Base-by-base conservation (phyloP, 2,329 filamentous ascomycete genomes). In the Didymella glomerata region DNA sequence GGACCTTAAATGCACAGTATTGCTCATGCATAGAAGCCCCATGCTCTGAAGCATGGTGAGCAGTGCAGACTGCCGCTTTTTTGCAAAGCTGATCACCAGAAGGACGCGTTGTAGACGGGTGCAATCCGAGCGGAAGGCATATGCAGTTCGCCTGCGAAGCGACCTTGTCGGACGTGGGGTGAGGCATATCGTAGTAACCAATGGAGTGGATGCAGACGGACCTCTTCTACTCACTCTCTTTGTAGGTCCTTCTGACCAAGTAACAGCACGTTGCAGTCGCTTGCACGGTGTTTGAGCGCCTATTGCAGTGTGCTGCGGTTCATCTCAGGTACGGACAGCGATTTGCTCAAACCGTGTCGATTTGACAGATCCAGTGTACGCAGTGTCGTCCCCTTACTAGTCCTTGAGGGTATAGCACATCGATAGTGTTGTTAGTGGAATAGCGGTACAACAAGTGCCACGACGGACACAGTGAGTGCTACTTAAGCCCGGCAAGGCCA, bases 121-220 rank as follows among this genome's bases (percentile, higher is more conserved):
- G 27, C 27, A n/a, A 40, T 46, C 54, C 48, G 48, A 48, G 28
- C 54, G 48, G 54, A 40, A 57, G 16, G 32, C 34, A 20, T 34
- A 51, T 30, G 34, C 27, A 47, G 10, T 22, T 57, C 20, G 27
- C 32, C 42, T 28, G 16, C 44, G 13, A 34, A 48, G 13, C 25
- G 42, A 41, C 2, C 8, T 25, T 47, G 48, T 47, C 18, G 25
- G 34, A 41, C 25, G 14, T 24, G 14, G 13, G 30, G 22, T 16
- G 16, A 38, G 22, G 38, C n/a, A 51, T 28, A 11, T 16, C 3
- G 18, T 40, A 20, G 9, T 2, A 5, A 11, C 36, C 18, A 40
- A 22, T 40, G 1, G 36, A 40, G 18, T 8, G 22, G 2, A 11
- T 40, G 4, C 20, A 41, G 7, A 13, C 38, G 20, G 7, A 24